Base-by-base conservation (phyloP, 1,284 basidiomycete species). In the Filobasidium uniguttulatum region DNA sequence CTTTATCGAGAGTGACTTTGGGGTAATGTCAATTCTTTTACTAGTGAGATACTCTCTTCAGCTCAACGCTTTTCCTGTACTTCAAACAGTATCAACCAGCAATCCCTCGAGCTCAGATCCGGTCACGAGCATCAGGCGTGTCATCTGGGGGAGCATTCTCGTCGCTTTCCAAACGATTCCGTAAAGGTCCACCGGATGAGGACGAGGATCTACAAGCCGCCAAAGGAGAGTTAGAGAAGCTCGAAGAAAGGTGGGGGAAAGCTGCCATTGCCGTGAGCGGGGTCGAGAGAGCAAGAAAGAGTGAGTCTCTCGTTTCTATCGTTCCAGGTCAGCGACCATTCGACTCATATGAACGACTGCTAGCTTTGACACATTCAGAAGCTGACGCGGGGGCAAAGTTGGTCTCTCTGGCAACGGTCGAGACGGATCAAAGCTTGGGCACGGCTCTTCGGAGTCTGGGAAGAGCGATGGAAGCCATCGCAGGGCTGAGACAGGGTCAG, bases 1-100 rank as follows among this genome's bases (percentile, higher is more conserved):
- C 25, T 96, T 96, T 64, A 78, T 96, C 55, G 90, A 96, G 69
- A 88, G 82, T 58, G 90, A 96, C 69, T 96, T 96, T 72, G 90
- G 91, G 3, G 74, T 75, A 54, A 53, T n/a, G n/a, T n/a, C n/a
- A n/a, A n/a, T 33, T 10, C 10, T 33, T 10, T n/a, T 33, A 10
- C 31, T 33, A 10, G 10, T 10, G 31, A 33, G 10, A n/a, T 10
- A 9, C 31, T n/a, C n/a, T 33, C n/a, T 33, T 33, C 31, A 9
- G 10, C 31, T n/a, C 31, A n/a, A 33, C 31, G 10, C 31, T 10
- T 10, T 10, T 33, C 31, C 22, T 49, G n/a, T n/a, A n/a, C n/a
- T n/a, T n/a, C n/a, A n/a, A n/a, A 2, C 44, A 63, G 20, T 86
- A 86, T 61, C 83, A 85, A 61, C 83, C 84, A 3, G 84, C 78